Conservation (phyloP, 2,329 filamentous ascomycete species). For the Dactylonectria macrodidyma region DNA sequence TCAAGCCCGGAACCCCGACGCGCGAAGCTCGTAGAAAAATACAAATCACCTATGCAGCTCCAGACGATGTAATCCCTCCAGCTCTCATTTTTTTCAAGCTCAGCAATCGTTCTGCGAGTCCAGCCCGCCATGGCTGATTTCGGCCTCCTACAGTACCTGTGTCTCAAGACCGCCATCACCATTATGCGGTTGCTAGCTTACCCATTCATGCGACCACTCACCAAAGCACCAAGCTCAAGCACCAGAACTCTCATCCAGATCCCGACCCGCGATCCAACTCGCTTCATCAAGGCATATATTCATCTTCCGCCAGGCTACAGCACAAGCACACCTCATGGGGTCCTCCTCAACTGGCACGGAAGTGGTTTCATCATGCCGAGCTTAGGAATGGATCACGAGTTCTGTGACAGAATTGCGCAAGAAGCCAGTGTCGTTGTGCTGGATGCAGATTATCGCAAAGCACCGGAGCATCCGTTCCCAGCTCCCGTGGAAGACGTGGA, state of each 20-base stretch:
- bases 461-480: constrained; percentile 21
- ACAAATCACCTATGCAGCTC: not conserved
- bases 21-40: not conserved
- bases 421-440: constrained; percentile 9
- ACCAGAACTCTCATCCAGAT: constrained; percentile 10
- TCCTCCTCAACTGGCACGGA: constrained; percentile 30
- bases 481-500: constrained; percentile 20
- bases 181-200: not conserved
- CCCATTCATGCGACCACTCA: not conserved
- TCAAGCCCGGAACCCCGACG: not conserved
- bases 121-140: not conserved
- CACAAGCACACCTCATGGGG: not conserved
- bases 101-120: not conserved
- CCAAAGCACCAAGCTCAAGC: not conserved
- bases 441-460: constrained; percentile 31
- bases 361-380: constrained; percentile 25
- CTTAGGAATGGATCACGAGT: constrained; percentile 12
- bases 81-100: not conserved
- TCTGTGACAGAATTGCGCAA: constrained; percentile 14
- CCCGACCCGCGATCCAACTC: constrained; percentile 18
- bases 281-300: constrained; percentile 14
- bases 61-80: not conserved
- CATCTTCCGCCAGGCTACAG: not conserved
- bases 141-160: not conserved
- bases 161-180: not conserved